phyloP scores from a whole-genome alignment of 2,329 filamentous ascomycete genomes.

The Sporothrix phasma region DNA sequence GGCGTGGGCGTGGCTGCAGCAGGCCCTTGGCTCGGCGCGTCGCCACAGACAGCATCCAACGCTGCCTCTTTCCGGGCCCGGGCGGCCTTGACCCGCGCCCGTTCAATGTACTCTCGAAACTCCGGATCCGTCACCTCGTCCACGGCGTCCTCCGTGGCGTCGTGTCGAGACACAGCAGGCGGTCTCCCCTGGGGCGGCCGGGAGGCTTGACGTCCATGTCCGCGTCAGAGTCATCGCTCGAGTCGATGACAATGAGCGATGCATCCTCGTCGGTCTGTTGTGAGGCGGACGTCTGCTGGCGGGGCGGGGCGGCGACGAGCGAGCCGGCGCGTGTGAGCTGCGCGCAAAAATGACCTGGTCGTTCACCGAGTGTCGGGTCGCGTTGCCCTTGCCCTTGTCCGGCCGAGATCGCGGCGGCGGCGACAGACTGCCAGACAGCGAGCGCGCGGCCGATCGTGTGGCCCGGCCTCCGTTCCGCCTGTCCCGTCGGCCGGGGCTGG shows the following conservation, averaged over 20 bases:
- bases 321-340: not conserved
- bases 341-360: not conserved
- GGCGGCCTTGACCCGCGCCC: slow-evolving; percentile 16
- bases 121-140: slow-evolving; percentile 16
- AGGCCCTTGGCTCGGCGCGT: not conserved
- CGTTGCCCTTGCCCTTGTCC: slow-evolving; percentile 16
- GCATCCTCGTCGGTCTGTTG: not conserved
- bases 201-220: not conserved
- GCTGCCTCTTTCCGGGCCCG: not conserved
- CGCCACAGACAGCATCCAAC: not conserved
- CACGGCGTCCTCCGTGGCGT: slow-evolving; percentile 9
- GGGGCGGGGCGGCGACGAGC: not conserved
- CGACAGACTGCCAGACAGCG: not conserved
- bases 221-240: slow-evolving; percentile 8
- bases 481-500: not conserved
- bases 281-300: not conserved
- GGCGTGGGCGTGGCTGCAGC: not conserved
- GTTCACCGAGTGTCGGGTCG: slow-evolving; percentile 9
- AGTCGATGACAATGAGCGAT: slow-evolving; percentile 11
- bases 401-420: not conserved
- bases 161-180: not conserved
- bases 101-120: slow-evolving; percentile 20
- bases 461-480: not conserved
- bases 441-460: not conserved
- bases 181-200: not conserved